Evolutionary conservation across 305 asterid species (phyloP).

Genomic region (Ilex paraguariensis): DNA sequence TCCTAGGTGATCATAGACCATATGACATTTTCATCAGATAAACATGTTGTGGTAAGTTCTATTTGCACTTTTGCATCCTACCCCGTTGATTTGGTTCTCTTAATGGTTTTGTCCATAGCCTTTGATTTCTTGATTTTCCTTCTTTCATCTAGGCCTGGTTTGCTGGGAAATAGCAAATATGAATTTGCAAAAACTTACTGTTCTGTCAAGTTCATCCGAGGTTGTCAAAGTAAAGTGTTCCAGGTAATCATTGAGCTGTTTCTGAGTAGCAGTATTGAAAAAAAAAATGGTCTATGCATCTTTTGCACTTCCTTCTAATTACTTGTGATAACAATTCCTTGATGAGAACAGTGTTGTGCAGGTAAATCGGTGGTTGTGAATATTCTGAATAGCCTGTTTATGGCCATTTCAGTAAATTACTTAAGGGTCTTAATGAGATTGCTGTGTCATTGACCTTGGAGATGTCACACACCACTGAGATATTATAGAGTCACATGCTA

Average conservation of each 20-base stretch:
- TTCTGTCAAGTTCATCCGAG: slow-evolving; percentile 42
- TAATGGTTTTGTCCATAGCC: too few relatives aligned
- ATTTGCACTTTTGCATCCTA: not conserved
- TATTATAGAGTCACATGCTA: not conserved
- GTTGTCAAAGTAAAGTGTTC: slow-evolving; percentile 61
- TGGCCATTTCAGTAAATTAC: too few relatives aligned
- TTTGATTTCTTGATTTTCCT: slow-evolving; percentile 15
- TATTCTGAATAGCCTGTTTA: too few relatives aligned
- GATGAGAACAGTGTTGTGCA: too few relatives aligned
- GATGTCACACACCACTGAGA: too few relatives aligned
- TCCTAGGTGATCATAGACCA: slow-evolving; percentile 92
- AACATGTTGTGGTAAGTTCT: slow-evolving; percentile 80
- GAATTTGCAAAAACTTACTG: slow-evolving; percentile 85
- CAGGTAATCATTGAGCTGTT: slow-evolving; percentile 45
- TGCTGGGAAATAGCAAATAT: slow-evolving; percentile 82
- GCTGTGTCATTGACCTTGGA: too few relatives aligned
- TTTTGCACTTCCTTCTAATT: not conserved
- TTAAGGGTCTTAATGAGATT: too few relatives aligned
- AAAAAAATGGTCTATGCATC: not conserved
- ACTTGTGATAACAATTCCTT: too few relatives aligned
- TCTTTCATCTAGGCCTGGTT: slow-evolving; percentile 72
- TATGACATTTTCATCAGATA: slow-evolving; percentile 94
- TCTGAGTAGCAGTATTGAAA: slow-evolving; percentile 8
- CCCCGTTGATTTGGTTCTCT: too few relatives aligned
- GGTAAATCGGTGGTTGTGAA: too few relatives aligned